Evolutionary conservation across 1,284 basidiomycete species (phyloP), one percentile per base, ranked within the genome.

Genomic region (Puccinia coronata): DNA sequence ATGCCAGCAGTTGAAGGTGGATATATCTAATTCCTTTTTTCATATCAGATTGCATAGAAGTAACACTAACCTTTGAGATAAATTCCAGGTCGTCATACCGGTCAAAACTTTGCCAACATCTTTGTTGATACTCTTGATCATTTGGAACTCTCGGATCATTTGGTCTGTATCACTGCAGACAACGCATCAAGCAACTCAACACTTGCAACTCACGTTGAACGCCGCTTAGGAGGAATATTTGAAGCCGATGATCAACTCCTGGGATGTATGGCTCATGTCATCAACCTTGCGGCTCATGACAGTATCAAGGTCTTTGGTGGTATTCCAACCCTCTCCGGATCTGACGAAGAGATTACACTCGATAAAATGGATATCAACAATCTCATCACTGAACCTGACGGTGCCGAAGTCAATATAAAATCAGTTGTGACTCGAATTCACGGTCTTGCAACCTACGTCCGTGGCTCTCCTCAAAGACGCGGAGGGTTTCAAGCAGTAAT

Each of bases 371-470:
- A 55, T 28, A 5, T 73, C 5, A n/a, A 11, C 8, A 4, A 9
- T 28, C 12, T 73, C 25, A 6, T 55, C 6, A 8, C 4, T 73
- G 4, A 3, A 31, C 71, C 71, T 14, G 47, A 73, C 18, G 71
- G 47, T 53, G 9, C 25, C 18, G n/a, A 51, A 11, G 25, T 53
- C 8, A 36, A 73, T 73, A 5, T 28, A 8, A 34, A 73, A 2
- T 23, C 71, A 18, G n/a, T 73, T 36, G 23, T 73, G 5, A n/a
- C 2, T 20, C 41, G 31, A n/a, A 47, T 73, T 16, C 43, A 49
- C 25, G 20, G 71, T 6, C 49, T 72, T 28, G 69, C 69, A 39
- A 36, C 71, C 9, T 73, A 73, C 31, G 43, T 73, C 18, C n/a
- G 36, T 16, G 11, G 12, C 41, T 47, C 39, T 5, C 71, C 71